Conservation (phyloP, 2,329 filamentous ascomycete species). For the Akanthomyces muscarius region DNA sequence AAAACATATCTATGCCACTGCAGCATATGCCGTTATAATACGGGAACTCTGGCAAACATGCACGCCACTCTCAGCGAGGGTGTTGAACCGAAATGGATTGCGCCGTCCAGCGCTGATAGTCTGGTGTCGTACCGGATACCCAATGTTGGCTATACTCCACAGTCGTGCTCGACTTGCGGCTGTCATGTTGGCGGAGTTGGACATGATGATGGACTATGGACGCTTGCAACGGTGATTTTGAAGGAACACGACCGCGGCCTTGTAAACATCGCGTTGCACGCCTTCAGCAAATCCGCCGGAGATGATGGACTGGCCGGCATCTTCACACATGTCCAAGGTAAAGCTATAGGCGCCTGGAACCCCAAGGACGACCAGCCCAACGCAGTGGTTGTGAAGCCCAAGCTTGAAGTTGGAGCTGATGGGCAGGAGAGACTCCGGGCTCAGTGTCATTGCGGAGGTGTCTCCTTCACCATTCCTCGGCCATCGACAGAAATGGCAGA, state of each 20-base stretch:
- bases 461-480: conserved; percentile 42
- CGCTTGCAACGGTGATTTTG: conserved; percentile 39
- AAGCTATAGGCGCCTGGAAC: conserved; percentile 33
- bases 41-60: conserved; percentile 40
- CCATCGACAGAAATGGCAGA: conserved; percentile 31
- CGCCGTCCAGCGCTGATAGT: conserved; percentile 35
- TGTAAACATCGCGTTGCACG: conserved; percentile 34
- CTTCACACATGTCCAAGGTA: conserved; percentile 31
- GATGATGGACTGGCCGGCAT: conserved; percentile 35
- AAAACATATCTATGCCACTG: conserved; percentile 43
- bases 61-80: conserved; percentile 35
- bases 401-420: conserved; percentile 30
- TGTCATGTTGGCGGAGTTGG: conserved; percentile 40
- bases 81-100: conserved; percentile 36
- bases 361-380: conserved; percentile 28
- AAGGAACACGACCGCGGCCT: conserved; percentile 31
- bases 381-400: conserved; percentile 26
- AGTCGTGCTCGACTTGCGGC: conserved; percentile 45
- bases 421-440: conserved; percentile 39
- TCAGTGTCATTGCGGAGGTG: conserved; percentile 44
- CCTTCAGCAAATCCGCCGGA: conserved; percentile 34
- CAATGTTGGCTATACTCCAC: conserved; percentile 29
- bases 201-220: conserved; percentile 33
- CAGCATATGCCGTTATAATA: conserved; percentile 40
- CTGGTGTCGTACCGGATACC: conserved; percentile 35